Evolutionary conservation across 768 basidiomycete species (phyloP), one percentile per base, ranked within the genome.

Genomic region (Peribolospora baueri): DNA sequence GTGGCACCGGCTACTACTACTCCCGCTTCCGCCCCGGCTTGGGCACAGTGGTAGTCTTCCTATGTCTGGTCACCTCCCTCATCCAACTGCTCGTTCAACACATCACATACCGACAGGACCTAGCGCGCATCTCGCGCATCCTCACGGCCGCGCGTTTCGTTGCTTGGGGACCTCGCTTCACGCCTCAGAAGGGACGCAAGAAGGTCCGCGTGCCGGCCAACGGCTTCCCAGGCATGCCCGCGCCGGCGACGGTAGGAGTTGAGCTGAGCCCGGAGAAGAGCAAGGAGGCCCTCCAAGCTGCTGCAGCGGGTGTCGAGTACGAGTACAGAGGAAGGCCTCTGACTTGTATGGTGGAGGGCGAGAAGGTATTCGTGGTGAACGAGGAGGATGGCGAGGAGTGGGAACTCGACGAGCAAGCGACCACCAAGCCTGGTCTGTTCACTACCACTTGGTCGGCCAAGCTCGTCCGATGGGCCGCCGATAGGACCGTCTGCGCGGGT

Each of bases 21-120:
- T 78, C 84, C 40, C 79, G 93, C 53, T 98, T 83, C 74, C 76
- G 91, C 40, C 91, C 91, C n/a, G 86, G 88, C 37, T 73, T 97
- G 57, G 77, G 77, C 57, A 82, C 75, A 41, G 90, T 91, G 40
- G 60, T 82, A 52, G 63, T 74, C 10, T 95, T 95, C 72, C 71
- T 98, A 63, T 71, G 73, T 8, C 57, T 83, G 48, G 68, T 93
- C 45, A 81, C 87, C 0, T 81, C 81, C n/a, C 73, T 71, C 3
- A 66, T 93, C 63, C 91, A 98, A 66, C 80, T 82, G 61, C 58
- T 88, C 38, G 75, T 88, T 51, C 83, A 86, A 59, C 70, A 69
- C 54, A 69, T 91, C 59, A 90, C 82, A 65, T 79, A 84, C 67
- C 76, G 70, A 57, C 75, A 75, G 40, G 84, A 93, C 63, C 62